Percentiles rank a stretch among this genome's conserved stretches.
These are phyloP conservation scores for Huntiella moniliformis DNA, from an alignment of 2,329 filamentous ascomycete species.

Conservation along the genomic window DNA sequence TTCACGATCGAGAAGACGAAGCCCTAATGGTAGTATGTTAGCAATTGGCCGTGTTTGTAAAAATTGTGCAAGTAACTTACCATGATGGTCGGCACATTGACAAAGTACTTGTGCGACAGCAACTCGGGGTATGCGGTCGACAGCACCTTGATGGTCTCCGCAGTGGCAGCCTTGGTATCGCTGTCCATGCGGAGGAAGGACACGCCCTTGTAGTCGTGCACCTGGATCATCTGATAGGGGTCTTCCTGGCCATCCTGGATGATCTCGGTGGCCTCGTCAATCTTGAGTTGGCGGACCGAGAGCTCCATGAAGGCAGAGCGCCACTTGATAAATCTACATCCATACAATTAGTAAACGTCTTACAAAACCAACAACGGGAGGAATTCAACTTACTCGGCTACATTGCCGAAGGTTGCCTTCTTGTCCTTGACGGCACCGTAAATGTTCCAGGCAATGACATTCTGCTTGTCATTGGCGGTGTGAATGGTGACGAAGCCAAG, in stretches of 20 bases:
- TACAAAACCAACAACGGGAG: not conserved
- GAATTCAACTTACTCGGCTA: constrained; percentile 47
- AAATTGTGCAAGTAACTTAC: not conserved
- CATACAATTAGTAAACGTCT: not conserved
- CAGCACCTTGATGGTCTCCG: constrained; percentile 67
- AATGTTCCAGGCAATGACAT: constrained; percentile 74
- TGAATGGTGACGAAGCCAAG: constrained; percentile 70
- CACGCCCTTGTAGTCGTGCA: constrained; percentile 82
- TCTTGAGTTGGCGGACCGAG: constrained; percentile 53
- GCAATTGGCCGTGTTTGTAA: not conserved
- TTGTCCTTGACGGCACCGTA: constrained; percentile 73
- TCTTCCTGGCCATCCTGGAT: constrained; percentile 60
- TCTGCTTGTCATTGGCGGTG: constrained; percentile 36
- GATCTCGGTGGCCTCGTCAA: constrained; percentile 46
- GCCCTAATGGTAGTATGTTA: constrained; percentile 22
- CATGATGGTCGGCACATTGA: constrained; percentile 85
- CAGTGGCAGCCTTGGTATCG: constrained; percentile 54
- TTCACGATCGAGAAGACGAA: constrained; percentile 66
- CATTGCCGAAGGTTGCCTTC: constrained; percentile 65
- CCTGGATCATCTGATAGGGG: constrained; percentile 77
- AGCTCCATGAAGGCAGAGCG: constrained; percentile 81
- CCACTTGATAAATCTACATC: constrained; percentile 72
- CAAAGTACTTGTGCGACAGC: constrained; percentile 72
- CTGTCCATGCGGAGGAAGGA: constrained; percentile 72
- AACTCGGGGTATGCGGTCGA: constrained; percentile 76